These are phyloP conservation scores for Lumnitzera racemosa DNA, from an alignment of 345 rosid species.

Conservation along the genomic window DNA sequence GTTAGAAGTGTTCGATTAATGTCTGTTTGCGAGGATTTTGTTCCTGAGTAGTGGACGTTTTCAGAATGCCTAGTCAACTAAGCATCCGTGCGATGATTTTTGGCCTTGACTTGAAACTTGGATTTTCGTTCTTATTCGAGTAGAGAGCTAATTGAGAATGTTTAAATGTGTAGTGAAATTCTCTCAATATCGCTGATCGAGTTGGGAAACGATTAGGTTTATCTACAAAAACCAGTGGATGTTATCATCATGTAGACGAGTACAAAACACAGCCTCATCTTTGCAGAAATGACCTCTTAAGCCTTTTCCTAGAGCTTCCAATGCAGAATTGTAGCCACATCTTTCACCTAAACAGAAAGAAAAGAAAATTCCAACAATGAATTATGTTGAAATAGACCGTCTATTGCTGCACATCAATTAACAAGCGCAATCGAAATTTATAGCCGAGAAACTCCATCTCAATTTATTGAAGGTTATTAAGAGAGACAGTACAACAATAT, in stretches of 20 bases:
- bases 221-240: slow-evolving; percentile 21
- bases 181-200: too few species aligned
- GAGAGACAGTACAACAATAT: slow-evolving; percentile 2
- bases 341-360: slow-evolving; percentile 68
- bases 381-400: slow-evolving; percentile 11
- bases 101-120: too few species aligned
- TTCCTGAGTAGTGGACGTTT: too few species aligned
- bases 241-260: slow-evolving; percentile 3
- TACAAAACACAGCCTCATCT: slow-evolving; percentile 24
- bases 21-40: too few species aligned
- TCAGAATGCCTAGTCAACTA: too few species aligned
- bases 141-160: too few species aligned
- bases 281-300: slow-evolving; percentile 23
- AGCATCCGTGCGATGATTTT: too few species aligned
- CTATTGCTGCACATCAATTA: neutral
- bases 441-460: slow-evolving; percentile 4
- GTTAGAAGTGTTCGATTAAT: too few species aligned
- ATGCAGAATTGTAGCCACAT: slow-evolving; percentile 98
- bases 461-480: neutral
- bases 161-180: too few species aligned
- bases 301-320: slow-evolving; percentile 71
- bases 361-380: slow-evolving; percentile 30
- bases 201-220: slow-evolving; percentile 1
- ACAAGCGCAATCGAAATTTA: slow-evolving; percentile 1
- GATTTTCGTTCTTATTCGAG: too few species aligned